Evolutionary conservation across 1,139 yeast species (phyloP).

Genomic region (Debaryomycetaceae sp.): DNA sequence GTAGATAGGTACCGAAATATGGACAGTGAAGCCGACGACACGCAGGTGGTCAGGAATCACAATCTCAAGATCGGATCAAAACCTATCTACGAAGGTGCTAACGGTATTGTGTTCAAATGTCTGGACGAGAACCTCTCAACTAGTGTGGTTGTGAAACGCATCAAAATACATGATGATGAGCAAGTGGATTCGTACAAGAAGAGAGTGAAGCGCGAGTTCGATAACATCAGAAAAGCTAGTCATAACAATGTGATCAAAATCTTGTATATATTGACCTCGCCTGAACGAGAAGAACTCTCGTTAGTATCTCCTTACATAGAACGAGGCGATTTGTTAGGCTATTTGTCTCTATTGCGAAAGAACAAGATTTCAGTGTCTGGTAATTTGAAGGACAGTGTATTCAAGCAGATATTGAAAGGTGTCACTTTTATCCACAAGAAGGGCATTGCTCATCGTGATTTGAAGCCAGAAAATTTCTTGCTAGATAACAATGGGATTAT

Average conservation of each 20-base stretch:
- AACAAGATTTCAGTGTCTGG: conserved; percentile 25
- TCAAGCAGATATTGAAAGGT: conserved; percentile 46
- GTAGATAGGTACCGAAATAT: too few relatives aligned
- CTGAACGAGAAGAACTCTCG: conserved; percentile 18
- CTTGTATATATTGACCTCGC: conserved; percentile 19
- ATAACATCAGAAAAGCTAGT: conserved; percentile 23
- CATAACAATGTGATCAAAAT: conserved; percentile 31
- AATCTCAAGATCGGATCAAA: conserved; percentile 22
- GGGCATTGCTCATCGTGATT: conserved; percentile 48
- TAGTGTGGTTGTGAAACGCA: conserved; percentile 29
- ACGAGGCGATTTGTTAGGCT: conserved; percentile 47
- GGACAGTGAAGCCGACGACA: not conserved
- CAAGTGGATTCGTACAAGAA: conserved; percentile 12
- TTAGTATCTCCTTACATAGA: conserved; percentile 42
- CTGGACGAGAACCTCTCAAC: conserved; percentile 16
- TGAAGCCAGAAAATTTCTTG: conserved; percentile 54
- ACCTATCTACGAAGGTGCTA: conserved; percentile 45
- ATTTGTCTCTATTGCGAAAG: conserved; percentile 35
- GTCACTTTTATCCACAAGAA: conserved; percentile 43
- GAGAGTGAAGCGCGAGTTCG: conserved; percentile 28
- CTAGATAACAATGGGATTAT: conserved; percentile 44
- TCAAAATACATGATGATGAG: conserved; percentile 21
- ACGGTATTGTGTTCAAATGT: conserved; percentile 38
- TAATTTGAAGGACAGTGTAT: conserved; percentile 42
- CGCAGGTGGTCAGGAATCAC: not conserved